Evolutionary conservation across 257 asterid species (phyloP).

Genomic region (Datura wrightii): DNA sequence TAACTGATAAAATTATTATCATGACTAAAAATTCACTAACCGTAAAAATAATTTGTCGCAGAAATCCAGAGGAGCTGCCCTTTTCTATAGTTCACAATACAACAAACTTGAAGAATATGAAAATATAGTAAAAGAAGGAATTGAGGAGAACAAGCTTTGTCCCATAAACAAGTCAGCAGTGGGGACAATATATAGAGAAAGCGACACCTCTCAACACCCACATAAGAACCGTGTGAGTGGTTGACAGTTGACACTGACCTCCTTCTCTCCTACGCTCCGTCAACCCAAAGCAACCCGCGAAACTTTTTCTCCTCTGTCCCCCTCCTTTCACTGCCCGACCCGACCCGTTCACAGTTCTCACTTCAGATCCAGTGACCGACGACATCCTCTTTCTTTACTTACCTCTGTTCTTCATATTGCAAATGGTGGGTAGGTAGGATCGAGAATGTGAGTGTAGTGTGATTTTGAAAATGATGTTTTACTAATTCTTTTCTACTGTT

Average conservation of each 20-base stretch:
- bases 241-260: conserved; percentile 46
- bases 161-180: conserved; percentile 16
- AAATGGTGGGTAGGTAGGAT: neutral
- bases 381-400: conserved; percentile 24
- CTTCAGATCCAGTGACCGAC: conserved; percentile 29
- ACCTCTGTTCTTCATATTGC: neutral
- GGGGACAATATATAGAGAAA: conserved; percentile 5
- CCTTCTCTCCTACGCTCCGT: conserved; percentile 49
- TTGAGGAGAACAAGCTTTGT: neutral
- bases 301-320: neutral
- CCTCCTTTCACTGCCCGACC: conserved; percentile 39
- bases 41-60: too few species aligned
- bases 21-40: too few species aligned
- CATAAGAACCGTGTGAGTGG: conserved; percentile 49
- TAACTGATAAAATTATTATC: too few species aligned
- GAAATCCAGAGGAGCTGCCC: too few species aligned
- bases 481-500: neutral
- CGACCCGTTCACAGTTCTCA: conserved; percentile 31
- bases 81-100: neutral
- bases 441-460: neutral
- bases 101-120: neutral
- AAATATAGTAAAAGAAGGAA: neutral
- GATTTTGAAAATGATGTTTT: conserved; percentile 17
- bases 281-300: conserved; percentile 63
- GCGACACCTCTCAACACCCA: conserved; percentile 20